Conservation (phyloP, 306 rosid genomes). For the Argentina anserina region DNA sequence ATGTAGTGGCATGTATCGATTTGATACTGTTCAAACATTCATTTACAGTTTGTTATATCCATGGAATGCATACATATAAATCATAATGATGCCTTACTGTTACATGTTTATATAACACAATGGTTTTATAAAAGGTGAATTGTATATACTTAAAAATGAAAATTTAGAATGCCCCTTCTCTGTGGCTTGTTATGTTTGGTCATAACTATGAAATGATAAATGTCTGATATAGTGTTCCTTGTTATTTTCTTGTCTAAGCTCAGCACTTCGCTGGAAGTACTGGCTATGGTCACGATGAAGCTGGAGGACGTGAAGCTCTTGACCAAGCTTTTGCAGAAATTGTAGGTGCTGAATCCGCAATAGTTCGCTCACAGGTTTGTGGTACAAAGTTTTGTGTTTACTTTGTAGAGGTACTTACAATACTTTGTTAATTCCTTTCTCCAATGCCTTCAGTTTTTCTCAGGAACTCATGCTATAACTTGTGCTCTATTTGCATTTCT, state of each 20-base stretch:
- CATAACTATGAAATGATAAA: background rate
- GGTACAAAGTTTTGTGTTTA: background rate
- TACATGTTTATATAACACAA: background rate
- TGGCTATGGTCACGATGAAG: constrained; percentile 98
- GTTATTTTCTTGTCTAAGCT: constrained; percentile 17
- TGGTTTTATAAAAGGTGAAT: too few relatives aligned
- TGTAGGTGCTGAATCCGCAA: constrained; percentile 86
- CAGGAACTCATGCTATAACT: constrained; percentile 95
- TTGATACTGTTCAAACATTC: background rate
- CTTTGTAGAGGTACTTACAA: background rate
- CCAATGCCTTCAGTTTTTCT: constrained; percentile 69
- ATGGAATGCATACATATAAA: background rate
- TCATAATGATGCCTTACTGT: background rate
- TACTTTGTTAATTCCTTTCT: constrained; percentile 8
- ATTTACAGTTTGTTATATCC: background rate
- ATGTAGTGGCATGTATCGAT: background rate
- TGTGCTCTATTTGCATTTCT: constrained; percentile 81
- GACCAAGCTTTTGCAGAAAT: constrained; percentile 91
- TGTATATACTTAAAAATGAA: background rate
- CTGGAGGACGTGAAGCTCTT: constrained; percentile 94
- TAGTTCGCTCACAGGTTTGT: constrained; percentile 89
- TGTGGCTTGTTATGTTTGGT: background rate
- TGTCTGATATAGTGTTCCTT: background rate
- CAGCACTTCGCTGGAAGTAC: constrained; percentile 92
- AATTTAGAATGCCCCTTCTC: background rate